Evolutionary conservation across 208 protist species (phyloP).

Genomic region (Acanthamoeba rhysodes): DNA sequence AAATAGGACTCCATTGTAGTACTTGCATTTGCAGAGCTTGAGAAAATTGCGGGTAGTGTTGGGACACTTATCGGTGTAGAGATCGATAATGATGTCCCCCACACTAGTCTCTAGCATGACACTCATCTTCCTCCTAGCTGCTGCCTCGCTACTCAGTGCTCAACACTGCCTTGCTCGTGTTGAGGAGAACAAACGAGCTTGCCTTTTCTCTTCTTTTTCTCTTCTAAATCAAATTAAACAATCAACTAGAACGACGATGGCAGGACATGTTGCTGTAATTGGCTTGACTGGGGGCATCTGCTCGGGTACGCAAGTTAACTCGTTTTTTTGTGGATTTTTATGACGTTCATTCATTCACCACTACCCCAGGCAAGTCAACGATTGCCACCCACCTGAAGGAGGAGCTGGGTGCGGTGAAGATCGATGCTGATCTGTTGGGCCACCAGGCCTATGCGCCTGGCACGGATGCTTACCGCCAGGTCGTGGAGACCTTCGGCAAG

Average conservation of each 20-base stretch:
- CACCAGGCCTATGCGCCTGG: conserved; percentile 32
- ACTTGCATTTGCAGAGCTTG: conserved; percentile 97
- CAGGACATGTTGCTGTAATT: not conserved
- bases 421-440: conserved; percentile 41
- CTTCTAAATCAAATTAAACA: not conserved
- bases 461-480: conserved; percentile 32
- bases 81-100: conserved; percentile 94
- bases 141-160: not conserved
- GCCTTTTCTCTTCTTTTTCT: not conserved
- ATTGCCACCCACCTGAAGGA: conserved; percentile 33
- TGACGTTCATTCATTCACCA: not conserved
- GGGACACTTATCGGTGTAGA: conserved; percentile 92
- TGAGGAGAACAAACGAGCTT: no score
- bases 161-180: not conserved
- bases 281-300: conserved; percentile 17
- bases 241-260: not conserved
- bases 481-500: conserved; percentile 33
- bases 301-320: not conserved
- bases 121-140: conserved; percentile 86
- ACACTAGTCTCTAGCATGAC: conserved; percentile 94
- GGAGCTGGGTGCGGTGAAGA: conserved; percentile 26
- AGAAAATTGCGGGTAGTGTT: conserved; percentile 93
- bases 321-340: not conserved
- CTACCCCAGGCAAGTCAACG: not conserved
- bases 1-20: conserved; percentile 95